Percentiles rank a stretch among this genome's conserved stretches.
Evolutionary conservation across 768 basidiomycete species (phyloP).

Genomic region (Hypholoma fasciculare): DNA sequence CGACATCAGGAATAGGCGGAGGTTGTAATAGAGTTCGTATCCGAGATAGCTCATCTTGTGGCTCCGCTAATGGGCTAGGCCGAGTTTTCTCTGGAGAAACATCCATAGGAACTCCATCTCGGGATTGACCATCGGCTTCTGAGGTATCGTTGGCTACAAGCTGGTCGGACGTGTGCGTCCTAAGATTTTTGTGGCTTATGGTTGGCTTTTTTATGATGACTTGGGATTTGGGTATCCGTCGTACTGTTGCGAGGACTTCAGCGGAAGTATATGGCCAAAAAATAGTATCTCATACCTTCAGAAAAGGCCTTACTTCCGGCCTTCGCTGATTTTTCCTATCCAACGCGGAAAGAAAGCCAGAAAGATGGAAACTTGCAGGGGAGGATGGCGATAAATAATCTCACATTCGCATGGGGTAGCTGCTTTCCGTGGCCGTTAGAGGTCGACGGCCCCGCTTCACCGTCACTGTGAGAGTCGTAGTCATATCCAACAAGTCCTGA

Average conservation of each 20-base stretch:
- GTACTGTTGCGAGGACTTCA: conserved; percentile 25
- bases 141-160: conserved; percentile 22
- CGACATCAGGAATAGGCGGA: conserved; percentile 59
- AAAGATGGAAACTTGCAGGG: conserved; percentile 61
- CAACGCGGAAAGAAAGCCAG: conserved; percentile 58
- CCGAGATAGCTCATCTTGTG: conserved; percentile 47
- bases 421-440: conserved; percentile 24
- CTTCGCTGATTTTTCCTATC: conserved; percentile 63
- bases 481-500: conserved; percentile 64
- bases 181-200: conserved; percentile 43
- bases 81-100: conserved; percentile 5
- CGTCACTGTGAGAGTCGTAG: conserved; percentile 63
- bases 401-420: conserved; percentile 51
- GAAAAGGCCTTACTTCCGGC: conserved; percentile 30
- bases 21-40: conserved; percentile 62
- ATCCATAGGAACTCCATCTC: conserved; percentile 15
- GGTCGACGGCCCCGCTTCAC: conserved; percentile 42
- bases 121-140: conserved; percentile 10
- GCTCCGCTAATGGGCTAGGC: conserved; percentile 17
- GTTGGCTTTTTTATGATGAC: conserved; percentile 59
- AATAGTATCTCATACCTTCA: conserved; percentile 38
- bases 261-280: conserved; percentile 9
- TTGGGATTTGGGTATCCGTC: conserved; percentile 50
- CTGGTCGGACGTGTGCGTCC: conserved; percentile 52
- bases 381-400: conserved; percentile 43